Evolutionary conservation across 2,329 filamentous ascomycete species (phyloP), one percentile per base, ranked within the genome.

Genomic region (Fusarium sp.): DNA sequence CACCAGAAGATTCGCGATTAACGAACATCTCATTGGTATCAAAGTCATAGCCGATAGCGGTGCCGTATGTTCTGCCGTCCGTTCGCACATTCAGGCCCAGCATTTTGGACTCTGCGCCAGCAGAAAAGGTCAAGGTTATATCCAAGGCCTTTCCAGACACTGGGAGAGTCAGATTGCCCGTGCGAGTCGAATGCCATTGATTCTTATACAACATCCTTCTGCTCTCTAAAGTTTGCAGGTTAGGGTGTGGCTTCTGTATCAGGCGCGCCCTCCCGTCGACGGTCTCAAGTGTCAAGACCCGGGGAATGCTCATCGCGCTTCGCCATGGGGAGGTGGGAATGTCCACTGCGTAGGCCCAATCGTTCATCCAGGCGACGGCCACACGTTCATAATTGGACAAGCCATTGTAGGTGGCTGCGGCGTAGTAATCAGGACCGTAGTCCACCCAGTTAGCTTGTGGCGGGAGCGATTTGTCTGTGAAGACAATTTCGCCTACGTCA

Each of bases 271-370:
- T 18, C 7, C 28, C 46, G 10, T 32, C 28, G 0, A 49, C 7
- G 15, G 46, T 32, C 9, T 49, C 46, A n/a, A 49, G 46, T 6
- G 46, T 49, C 46, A 49, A 18, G 15, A 49, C 7, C 21, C 46
- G 46, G 28, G 46, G 46, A 18, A 49, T 49, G 28, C 46, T 49
- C 46, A 49, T 49, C 15, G 28, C 28, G 46, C 46, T 49, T 49
- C 46, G 28, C 46, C 46, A 49, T 6, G 46, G 46, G 15, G 46
- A 49, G 2, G 46, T 49, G 3, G 46, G 46, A 32, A 49, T 49
- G 5, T 49, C 46, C 10, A 49, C 46, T n/a, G 46, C 46, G 21
- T 49, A 49, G 10, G 46, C 28, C 28, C 46, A 49, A 49, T 49
- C 46, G 19, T 32, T 49, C 46, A 49, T 32, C 46, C 28, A 32